Conservation (phyloP, 2,329 filamentous ascomycete species). For the Ophiostoma angusticollis region DNA sequence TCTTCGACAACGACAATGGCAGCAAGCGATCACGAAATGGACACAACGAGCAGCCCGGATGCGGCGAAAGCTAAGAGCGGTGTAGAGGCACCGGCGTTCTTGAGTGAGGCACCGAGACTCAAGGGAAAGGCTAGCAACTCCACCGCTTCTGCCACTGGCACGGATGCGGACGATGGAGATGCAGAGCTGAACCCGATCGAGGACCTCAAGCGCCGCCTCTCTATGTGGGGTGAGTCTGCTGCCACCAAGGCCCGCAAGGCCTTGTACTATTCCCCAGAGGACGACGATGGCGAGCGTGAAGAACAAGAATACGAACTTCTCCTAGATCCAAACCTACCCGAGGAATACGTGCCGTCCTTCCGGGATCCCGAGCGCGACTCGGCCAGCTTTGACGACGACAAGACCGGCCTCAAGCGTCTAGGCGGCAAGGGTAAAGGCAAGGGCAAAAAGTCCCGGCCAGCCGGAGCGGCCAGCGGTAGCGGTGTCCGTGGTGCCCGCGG, state of each 20-base stretch:
- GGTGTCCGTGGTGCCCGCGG: not conserved
- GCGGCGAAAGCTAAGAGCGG: conserved; percentile 16
- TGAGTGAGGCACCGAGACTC: conserved; percentile 4
- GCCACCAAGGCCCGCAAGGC: conserved; percentile 14
- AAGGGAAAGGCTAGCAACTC: not conserved
- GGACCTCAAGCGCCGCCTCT: conserved; percentile 25
- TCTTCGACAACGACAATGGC: conserved; percentile 13
- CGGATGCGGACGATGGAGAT: not conserved
- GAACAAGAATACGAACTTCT: conserved; percentile 42
- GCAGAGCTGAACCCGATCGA: conserved; percentile 17
- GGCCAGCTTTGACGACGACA: conserved; percentile 15
- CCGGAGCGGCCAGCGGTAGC: not conserved
- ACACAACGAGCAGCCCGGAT: conserved; percentile 19
- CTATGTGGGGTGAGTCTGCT: conserved; percentile 29
- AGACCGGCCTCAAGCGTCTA: conserved; percentile 2
- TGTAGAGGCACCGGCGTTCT: conserved; percentile 18
- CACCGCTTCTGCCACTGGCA: not conserved
- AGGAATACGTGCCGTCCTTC: conserved; percentile 25
- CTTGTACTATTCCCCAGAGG: conserved; percentile 19
- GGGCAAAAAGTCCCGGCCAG: not conserved
- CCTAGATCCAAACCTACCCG: conserved; percentile 39
- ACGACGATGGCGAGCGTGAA: conserved; percentile 31
- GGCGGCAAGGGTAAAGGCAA: not conserved
- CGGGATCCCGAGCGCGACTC: conserved; percentile 12
- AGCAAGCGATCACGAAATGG: conserved; percentile 18